Evolutionary conservation across 495 filamentous ascomycete species (phyloP).

Genomic region (Tuber calosporum): DNA sequence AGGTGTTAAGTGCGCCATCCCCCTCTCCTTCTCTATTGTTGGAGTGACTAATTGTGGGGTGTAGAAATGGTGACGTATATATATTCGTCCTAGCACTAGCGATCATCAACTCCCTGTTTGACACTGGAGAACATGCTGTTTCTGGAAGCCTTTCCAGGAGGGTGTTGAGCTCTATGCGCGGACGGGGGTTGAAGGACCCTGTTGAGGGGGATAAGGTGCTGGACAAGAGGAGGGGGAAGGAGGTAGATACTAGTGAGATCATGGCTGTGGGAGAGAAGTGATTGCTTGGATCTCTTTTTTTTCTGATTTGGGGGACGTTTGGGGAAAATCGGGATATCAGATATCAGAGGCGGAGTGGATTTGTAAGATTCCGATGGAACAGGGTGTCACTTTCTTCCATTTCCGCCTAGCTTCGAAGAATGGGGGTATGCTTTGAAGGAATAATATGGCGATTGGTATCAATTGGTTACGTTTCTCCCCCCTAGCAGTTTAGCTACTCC

Average conservation of each 20-base stretch:
- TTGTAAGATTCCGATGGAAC: not conserved
- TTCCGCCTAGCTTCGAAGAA: not conserved
- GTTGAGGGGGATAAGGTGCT: conserved; percentile 38
- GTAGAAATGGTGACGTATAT: conserved; percentile 65
- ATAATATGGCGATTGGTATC: not conserved
- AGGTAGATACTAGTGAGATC: conserved; percentile 16
- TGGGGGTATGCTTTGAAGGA: not conserved
- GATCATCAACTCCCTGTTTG: conserved; percentile 69
- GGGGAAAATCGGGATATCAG: not conserved
- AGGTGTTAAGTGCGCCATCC: conserved; percentile 51
- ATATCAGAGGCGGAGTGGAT: not conserved
- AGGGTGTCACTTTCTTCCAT: not conserved
- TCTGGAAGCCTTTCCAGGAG: conserved; percentile 62
- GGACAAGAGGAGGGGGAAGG: conserved; percentile 36
- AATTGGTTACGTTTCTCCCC: not conserved
- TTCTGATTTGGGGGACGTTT: not conserved
- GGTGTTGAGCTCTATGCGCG: conserved; percentile 64
- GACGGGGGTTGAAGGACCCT: conserved; percentile 57
- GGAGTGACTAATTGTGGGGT: conserved; percentile 6
- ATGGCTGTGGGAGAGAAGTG: not conserved
- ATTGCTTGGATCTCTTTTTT: not conserved
- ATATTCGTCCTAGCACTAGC: conserved; percentile 71
- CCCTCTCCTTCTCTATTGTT: not conserved
- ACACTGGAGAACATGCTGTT: conserved; percentile 60
- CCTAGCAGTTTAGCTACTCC: not conserved